Conservation (phyloP, 1,284 basidiomycete species). For the Cryptococcus sp. region DNA sequence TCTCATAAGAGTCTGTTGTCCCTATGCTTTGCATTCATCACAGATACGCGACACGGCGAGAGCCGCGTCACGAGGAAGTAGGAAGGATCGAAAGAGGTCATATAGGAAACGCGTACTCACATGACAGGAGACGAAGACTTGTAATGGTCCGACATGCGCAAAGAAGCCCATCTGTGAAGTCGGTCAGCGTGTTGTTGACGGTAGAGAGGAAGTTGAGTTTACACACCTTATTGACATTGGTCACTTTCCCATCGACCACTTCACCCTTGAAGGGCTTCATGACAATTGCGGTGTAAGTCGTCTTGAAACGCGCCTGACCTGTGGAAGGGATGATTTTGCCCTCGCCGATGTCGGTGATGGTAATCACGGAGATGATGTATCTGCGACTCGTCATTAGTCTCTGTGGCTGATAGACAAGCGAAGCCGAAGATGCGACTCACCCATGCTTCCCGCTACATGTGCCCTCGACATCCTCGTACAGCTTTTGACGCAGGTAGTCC, state of each 20-base stretch:
- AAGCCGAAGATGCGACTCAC: constrained; percentile 31
- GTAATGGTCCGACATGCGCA: constrained; percentile 89
- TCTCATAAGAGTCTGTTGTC: constrained; percentile 36
- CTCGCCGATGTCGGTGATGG: constrained; percentile 83
- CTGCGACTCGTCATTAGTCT: constrained; percentile 31
- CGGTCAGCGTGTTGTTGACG: neutral
- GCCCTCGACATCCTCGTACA: constrained; percentile 95
- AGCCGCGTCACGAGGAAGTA: neutral
- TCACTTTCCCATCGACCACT: constrained; percentile 94
- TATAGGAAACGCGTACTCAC: constrained; percentile 57
- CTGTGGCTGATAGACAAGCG: neutral
- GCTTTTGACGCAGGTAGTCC: constrained; percentile 86
- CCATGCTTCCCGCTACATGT: constrained; percentile 95
- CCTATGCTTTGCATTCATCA: constrained; percentile 47
- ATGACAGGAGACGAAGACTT: constrained; percentile 91
- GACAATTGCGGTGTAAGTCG: constrained; percentile 87
- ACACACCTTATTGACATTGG: constrained; percentile 90
- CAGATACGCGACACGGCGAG: constrained; percentile 1
- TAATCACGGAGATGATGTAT: constrained; percentile 97
- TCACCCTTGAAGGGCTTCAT: constrained; percentile 99
- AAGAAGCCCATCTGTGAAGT: constrained; percentile 89
- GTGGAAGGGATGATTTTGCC: constrained; percentile 89
- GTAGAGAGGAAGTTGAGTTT: neutral
- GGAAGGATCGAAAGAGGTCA: neutral
- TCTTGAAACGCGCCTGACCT: constrained; percentile 91